Evolutionary conservation across 208 protist genomes (phyloP), one percentile per base, ranked within the genome.

Genomic region (Leishmania braziliensis): DNA sequence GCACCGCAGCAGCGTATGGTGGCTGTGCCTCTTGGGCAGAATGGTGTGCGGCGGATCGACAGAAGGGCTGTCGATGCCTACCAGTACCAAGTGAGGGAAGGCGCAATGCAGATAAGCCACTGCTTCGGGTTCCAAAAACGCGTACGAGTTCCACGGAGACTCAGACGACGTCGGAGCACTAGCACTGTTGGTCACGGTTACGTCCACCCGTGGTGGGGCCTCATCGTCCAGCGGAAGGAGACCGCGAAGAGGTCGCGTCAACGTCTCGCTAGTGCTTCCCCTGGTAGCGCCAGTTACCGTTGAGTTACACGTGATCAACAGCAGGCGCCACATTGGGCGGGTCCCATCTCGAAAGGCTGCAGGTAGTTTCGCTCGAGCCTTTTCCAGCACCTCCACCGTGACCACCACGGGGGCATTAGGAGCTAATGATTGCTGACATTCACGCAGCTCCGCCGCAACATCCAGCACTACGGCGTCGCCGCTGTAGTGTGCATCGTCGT

Each of bases 31-130:
- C n/a, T 20, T 72, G 60, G 91, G 90, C 58, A 90, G 91, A 33
- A 87, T 58, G 18, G 84, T 75, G 16, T 72, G 71, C 10, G 73
- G 73, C 39, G 91, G 76, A 79, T 95, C 91, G 14, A 97, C 84
- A 5, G 92, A 95, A 0, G 91, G 86, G 8, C 90, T 78, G 77
- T 97, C 94, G 10, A 88, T 93, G 54, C 86, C 94, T 53, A 97
- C 50, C 26, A 97, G 78, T 16, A 96, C 74, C 36, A 97, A 77
- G 20, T 80, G 77, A 0, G 94, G 94, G 56, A 93, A 94, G 29
- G 26, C 16, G 16, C 83, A 77, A n/a, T 82, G 56, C 18, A 97
- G 58, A 43, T 83, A 92, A n/a, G 86, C 76, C 39, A 91, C 85
- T 16, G 89, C 84, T 8, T 89, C 86, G 0, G 78, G 81, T 20